phyloP scores from a whole-genome alignment of 257 asterid species.

The Ligustrum vulgare region DNA sequence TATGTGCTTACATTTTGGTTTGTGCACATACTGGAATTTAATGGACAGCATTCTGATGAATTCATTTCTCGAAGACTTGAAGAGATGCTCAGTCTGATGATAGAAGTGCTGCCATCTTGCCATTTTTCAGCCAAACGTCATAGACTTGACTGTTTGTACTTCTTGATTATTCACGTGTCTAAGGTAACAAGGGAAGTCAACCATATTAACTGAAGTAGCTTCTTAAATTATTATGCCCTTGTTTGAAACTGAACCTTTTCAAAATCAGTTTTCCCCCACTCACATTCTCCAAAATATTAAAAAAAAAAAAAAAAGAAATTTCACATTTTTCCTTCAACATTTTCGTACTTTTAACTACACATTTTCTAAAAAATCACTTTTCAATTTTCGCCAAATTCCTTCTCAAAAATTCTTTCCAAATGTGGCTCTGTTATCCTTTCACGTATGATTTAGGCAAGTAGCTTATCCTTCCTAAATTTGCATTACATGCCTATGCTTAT shows the following conservation, averaged over 20 bases:
- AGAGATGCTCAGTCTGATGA: constrained; percentile 67
- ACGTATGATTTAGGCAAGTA: constrained; percentile 8
- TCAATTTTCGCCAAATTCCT: no score
- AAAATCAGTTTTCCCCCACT: no score
- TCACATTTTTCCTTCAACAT: no score
- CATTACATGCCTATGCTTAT: constrained; percentile 31
- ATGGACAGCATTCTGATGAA: constrained; percentile 58
- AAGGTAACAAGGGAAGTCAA: constrained; percentile 47
- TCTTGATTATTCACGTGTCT: constrained; percentile 64
- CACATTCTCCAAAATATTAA: no score
- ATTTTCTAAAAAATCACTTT: no score
- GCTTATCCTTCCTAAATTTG: constrained; percentile 7
- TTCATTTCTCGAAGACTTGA: constrained; percentile 64
- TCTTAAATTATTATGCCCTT: neutral
- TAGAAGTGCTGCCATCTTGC: constrained; percentile 77
- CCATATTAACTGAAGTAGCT: neutral
- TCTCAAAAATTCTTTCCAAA: no score
- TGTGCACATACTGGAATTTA: constrained; percentile 9
- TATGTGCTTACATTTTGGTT: constrained; percentile 15
- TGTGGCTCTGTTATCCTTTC: neutral
- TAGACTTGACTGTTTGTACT: constrained; percentile 87
- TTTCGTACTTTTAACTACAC: no score
- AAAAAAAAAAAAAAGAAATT: no score
- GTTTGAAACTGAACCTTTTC: no score
- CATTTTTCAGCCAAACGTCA: constrained; percentile 92